Evolutionary conservation across 2,329 filamentous ascomycete species (phyloP).

Genomic region (Phialophora macrospora): DNA sequence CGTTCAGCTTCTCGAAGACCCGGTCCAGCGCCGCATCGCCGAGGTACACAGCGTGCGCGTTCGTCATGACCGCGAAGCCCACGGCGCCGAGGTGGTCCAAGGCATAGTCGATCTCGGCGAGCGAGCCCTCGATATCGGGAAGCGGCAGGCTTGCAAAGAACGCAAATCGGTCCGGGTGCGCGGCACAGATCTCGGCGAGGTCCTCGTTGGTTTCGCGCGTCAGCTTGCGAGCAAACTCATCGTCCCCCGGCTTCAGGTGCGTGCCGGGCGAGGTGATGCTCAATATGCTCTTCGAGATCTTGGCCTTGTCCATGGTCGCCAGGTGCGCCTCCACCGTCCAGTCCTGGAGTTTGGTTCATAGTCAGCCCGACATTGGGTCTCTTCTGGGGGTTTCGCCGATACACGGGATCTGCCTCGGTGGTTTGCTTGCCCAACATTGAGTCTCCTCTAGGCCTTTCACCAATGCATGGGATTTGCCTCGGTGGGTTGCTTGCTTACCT

Average conservation of each 20-base stretch:
- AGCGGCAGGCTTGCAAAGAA: slow-evolving; percentile 60
- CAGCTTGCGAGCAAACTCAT: slow-evolving; percentile 44
- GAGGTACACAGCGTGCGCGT: slow-evolving; percentile 58
- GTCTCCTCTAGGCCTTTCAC: neutral
- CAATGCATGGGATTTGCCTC: neutral
- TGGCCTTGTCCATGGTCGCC: slow-evolving; percentile 54
- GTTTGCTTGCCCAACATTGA: neutral
- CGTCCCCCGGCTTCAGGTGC: slow-evolving; percentile 46
- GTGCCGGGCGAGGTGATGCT: slow-evolving; percentile 61
- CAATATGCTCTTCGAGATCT: slow-evolving; percentile 58
- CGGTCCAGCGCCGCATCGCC: slow-evolving; percentile 52
- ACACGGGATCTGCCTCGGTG: neutral
- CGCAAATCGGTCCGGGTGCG: slow-evolving; percentile 49
- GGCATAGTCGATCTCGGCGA: slow-evolving; percentile 55
- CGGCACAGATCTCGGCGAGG: slow-evolving; percentile 41
- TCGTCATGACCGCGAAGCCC: slow-evolving; percentile 58
- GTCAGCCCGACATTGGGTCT: neutral
- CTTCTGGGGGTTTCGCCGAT: neutral
- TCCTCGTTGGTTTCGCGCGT: slow-evolving; percentile 45
- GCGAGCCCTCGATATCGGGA: slow-evolving; percentile 53
- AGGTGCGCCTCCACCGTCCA: slow-evolving; percentile 56
- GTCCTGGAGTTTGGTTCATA: slow-evolving; percentile 34
- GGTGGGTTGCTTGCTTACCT: slow-evolving; percentile 9
- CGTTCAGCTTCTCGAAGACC: slow-evolving; percentile 56
- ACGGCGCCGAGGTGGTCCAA: slow-evolving; percentile 50